Percentiles rank a stretch among this genome's conserved stretches.
phyloP scores from a whole-genome alignment of 148 eudicot genomes.

The Hydrangea macrophylla region DNA sequence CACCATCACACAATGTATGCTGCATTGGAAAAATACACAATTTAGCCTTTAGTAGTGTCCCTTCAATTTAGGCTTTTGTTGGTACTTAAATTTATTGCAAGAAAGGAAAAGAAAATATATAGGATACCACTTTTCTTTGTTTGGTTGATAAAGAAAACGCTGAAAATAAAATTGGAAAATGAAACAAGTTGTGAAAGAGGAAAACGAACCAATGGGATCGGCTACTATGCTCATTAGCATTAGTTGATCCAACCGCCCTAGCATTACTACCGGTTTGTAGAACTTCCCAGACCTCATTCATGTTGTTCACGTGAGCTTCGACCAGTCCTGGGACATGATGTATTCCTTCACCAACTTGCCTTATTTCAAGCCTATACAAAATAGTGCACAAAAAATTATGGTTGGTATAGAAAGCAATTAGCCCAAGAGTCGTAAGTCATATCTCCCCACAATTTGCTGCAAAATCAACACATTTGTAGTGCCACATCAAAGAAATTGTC shows the following conservation, averaged over 20 bases:
- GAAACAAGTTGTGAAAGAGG: not conserved
- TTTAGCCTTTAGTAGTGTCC: conserved; percentile 2
- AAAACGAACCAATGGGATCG: conserved; percentile 89
- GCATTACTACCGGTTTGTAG: conserved; percentile 77
- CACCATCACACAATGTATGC: conserved; percentile 96
- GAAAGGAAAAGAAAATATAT: too few species aligned
- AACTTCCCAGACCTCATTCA: conserved; percentile 87
- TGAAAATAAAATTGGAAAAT: not conserved
- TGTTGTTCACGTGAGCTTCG: conserved; percentile 81
- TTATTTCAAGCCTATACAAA: conserved; percentile 72
- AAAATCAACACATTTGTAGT: not conserved
- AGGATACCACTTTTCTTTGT: too few species aligned
- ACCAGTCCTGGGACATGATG: conserved; percentile 91
- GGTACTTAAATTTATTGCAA: too few species aligned
- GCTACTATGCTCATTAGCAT: conserved; percentile 93
- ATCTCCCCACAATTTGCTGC: not conserved
- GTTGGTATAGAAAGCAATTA: not conserved
- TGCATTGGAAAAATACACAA: conserved; percentile 30
- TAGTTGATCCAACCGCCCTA: conserved; percentile 91
- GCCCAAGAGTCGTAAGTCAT: not conserved
- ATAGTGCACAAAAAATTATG: not conserved
- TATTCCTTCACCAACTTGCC: conserved; percentile 75
- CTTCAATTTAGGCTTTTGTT: too few species aligned
- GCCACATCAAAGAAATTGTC: not conserved
- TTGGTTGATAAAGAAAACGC: too few species aligned